phyloP scores from a whole-genome alignment of 202 grass and related monocot genomes.

The Panicum virgatum region DNA sequence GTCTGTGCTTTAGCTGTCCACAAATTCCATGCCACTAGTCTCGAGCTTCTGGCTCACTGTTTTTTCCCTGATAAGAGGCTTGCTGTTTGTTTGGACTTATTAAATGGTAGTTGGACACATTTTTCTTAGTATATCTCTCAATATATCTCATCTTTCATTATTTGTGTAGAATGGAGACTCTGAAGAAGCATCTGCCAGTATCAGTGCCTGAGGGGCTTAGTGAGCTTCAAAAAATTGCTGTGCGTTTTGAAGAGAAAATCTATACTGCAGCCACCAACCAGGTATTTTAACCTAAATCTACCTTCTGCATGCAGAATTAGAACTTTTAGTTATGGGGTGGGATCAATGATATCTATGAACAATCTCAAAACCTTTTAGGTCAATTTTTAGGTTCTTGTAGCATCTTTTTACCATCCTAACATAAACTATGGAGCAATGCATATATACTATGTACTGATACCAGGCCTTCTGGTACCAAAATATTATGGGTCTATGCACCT shows the following conservation, averaged over 20 bases:
- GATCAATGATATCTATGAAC: not conserved
- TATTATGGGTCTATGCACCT: not conserved
- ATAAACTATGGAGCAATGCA: not conserved
- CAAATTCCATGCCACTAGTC: not conserved
- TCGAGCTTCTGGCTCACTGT: not conserved
- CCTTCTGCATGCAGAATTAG: not conserved
- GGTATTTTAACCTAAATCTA: slow-evolving; percentile 41
- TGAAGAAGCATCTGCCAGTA: slow-evolving; percentile 73
- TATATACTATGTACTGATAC: not conserved
- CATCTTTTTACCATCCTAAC: slow-evolving; percentile 1
- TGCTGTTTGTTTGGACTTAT: not conserved
- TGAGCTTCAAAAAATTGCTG: slow-evolving; percentile 72
- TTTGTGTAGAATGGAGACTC: slow-evolving; percentile 69
- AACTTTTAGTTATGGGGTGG: not conserved
- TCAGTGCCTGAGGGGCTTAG: slow-evolving; percentile 66
- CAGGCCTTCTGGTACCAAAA: not conserved
- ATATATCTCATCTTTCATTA: slow-evolving; percentile 29
- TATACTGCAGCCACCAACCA: slow-evolving; percentile 65
- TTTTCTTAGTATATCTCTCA: slow-evolving; percentile 1
- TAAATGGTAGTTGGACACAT: not conserved
- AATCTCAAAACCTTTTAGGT: not conserved
- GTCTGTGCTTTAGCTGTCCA: not conserved
- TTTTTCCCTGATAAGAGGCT: too few species aligned
- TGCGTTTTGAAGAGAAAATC: slow-evolving; percentile 79
- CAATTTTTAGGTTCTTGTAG: not conserved